These are phyloP conservation scores for Acanthamoeba sp. DNA, from an alignment of 208 protist genomes.

Conservation along the genomic window DNA sequence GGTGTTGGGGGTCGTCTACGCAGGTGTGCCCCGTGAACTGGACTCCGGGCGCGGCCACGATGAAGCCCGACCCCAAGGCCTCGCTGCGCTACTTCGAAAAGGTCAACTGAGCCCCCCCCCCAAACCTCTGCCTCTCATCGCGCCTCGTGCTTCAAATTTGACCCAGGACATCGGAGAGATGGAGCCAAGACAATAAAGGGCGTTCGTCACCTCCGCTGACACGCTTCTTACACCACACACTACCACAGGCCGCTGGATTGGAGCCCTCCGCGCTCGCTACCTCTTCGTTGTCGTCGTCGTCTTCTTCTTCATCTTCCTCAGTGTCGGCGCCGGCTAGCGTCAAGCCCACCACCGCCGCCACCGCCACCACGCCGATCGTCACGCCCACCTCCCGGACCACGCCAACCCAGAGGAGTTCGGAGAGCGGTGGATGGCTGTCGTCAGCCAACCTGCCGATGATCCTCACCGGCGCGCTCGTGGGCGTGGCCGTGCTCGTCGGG, in stretches of 20 bases:
- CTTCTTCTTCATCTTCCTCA: not conserved
- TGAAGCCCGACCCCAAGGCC: constrained; percentile 95
- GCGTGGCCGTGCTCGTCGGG: constrained; percentile 26
- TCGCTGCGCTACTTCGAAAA: constrained; percentile 67
- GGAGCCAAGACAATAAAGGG: no score
- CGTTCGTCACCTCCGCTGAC: no score
- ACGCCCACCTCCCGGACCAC: not conserved
- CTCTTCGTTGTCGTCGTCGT: not conserved
- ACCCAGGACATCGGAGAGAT: not conserved
- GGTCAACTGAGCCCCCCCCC: not conserved
- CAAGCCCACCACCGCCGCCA: not conserved
- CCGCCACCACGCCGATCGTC: not conserved
- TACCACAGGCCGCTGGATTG: constrained; percentile 4
- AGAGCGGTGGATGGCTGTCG: not conserved
- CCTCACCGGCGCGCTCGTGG: constrained; percentile 6
- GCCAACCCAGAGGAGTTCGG: not conserved
- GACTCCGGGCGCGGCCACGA: constrained; percentile 93
- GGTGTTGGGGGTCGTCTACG: not conserved
- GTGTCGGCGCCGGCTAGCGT: not conserved
- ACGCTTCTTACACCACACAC: not conserved
- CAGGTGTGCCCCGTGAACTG: constrained; percentile 97
- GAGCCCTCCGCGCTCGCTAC: not conserved
- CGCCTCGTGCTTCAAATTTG: not conserved
- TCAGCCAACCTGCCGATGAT: constrained; percentile 6
- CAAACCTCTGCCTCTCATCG: not conserved